phyloP scores from a whole-genome alignment of 352 stramenopile genomes.

The Peronospora destructor region DNA sequence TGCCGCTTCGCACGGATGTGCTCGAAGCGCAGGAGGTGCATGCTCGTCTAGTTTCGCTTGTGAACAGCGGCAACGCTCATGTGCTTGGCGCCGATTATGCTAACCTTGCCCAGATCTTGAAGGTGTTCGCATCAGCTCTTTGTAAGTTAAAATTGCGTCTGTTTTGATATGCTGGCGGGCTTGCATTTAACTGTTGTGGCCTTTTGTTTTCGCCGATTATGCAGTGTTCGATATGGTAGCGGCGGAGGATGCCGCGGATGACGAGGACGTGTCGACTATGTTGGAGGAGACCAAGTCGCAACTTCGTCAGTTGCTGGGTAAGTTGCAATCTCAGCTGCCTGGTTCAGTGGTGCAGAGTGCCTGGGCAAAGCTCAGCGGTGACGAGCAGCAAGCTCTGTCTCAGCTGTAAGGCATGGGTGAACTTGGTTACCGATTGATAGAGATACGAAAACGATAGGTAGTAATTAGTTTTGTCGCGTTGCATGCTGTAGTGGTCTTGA shows the following conservation, averaged over 20 bases:
- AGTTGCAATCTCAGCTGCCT: conserved; percentile 65
- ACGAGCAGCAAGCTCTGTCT: conserved; percentile 67
- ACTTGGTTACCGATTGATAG: conserved; percentile 28
- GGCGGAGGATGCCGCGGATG: conserved; percentile 47
- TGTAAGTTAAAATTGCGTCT: conserved; percentile 37
- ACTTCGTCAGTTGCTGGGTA: conserved; percentile 50
- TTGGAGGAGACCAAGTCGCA: conserved; percentile 52
- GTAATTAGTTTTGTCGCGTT: conserved; percentile 26
- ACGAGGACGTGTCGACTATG: conserved; percentile 68
- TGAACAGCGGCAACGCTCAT: conserved; percentile 49
- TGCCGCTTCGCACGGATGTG: conserved; percentile 71
- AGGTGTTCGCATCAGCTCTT: conserved; percentile 69
- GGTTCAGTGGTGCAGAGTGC: conserved; percentile 51
- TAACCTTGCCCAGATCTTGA: conserved; percentile 60
- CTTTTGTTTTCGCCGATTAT: conserved; percentile 8
- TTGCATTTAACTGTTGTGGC: conserved; percentile 19
- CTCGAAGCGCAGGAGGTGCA: conserved; percentile 76
- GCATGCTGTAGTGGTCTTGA: conserved; percentile 5
- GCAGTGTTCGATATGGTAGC: conserved; percentile 60
- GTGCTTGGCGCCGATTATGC: conserved; percentile 61
- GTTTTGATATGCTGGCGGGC: conserved; percentile 2
- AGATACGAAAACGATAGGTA: conserved; percentile 24
- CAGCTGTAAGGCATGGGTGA: conserved; percentile 34
- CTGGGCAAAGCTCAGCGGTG: conserved; percentile 58
- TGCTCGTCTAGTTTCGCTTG: conserved; percentile 56